A percentile compares a stretch with the other conserved stretches of the same genome.
These are phyloP conservation scores for Penicillium sp. DNA, from an alignment of 2,329 filamentous ascomycete genomes.

Conservation along the genomic window DNA sequence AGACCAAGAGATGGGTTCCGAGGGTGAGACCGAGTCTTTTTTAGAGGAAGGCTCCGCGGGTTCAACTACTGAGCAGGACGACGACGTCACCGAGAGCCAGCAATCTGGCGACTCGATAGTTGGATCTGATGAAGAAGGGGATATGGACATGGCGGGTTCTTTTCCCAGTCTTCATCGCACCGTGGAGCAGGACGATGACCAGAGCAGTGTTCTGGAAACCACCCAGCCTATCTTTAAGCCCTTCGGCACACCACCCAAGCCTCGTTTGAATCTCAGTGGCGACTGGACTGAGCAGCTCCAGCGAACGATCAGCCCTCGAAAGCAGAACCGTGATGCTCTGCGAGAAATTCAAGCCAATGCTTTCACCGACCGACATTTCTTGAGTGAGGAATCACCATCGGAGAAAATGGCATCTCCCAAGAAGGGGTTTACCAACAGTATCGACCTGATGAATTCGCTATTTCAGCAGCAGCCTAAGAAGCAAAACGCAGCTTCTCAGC, in stretches of 20 bases:
- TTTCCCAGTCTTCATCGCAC: slow-evolving; percentile 71
- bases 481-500: slow-evolving; percentile 47
- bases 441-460: slow-evolving; percentile 94
- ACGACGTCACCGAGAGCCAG: slow-evolving; percentile 51
- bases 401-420: slow-evolving; percentile 33
- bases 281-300: slow-evolving; percentile 94
- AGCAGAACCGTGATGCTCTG: slow-evolving; percentile 78
- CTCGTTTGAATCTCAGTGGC: slow-evolving; percentile 61
- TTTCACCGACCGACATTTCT: slow-evolving; percentile 50
- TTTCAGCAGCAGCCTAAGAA: slow-evolving; percentile 66
- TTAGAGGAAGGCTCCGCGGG: slow-evolving; percentile 89
- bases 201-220: slow-evolving; percentile 50
- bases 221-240: slow-evolving; percentile 33
- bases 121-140: slow-evolving; percentile 63
- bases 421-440: slow-evolving; percentile 78
- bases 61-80: slow-evolving; percentile 65
- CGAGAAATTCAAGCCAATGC: slow-evolving; percentile 63
- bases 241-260: slow-evolving; percentile 55
- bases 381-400: slow-evolving; percentile 34
- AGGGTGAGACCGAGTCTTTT: slow-evolving; percentile 68
- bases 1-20: slow-evolving; percentile 43
- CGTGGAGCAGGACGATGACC: slow-evolving; percentile 69
- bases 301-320: slow-evolving; percentile 90
- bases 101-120: slow-evolving; percentile 65
- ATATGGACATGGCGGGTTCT: slow-evolving; percentile 82